Percentiles rank a stretch among this genome's conserved stretches.
phyloP scores from a whole-genome alignment of 2,329 filamentous ascomycete species.

The Fusarium tricinctum region DNA sequence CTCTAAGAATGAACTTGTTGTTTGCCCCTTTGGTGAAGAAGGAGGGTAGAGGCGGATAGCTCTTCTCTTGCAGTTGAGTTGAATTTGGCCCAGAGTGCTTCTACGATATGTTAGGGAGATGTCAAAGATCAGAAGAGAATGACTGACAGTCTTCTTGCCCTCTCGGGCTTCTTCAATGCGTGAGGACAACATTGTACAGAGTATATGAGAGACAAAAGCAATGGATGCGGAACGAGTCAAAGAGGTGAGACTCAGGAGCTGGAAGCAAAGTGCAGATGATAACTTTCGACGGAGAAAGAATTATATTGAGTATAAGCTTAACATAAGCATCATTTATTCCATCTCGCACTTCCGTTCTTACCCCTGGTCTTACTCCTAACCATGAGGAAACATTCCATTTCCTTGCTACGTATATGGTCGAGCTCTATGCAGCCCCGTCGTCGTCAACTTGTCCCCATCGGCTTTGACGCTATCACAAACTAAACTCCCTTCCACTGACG shows the following conservation, averaged over 20 bases:
- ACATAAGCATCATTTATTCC: background rate
- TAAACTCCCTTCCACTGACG: slow-evolving; percentile 3
- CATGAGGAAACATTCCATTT: background rate
- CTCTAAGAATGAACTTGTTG: slow-evolving; percentile 12
- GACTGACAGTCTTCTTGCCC: slow-evolving; percentile 3
- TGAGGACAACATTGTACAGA: slow-evolving; percentile 11
- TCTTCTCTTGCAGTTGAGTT: slow-evolving; percentile 5
- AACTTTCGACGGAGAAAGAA: background rate
- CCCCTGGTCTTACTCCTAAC: background rate
- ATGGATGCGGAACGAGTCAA: background rate
- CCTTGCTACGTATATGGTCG: background rate
- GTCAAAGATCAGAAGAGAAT: accelerated
- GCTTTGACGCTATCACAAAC: slow-evolving; percentile 11
- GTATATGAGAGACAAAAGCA: background rate
- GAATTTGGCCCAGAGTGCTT: slow-evolving; percentile 3
- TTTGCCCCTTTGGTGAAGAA: slow-evolving; percentile 12
- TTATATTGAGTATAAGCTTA: slow-evolving; percentile 5
- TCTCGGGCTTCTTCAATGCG: background rate
- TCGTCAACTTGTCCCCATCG: slow-evolving; percentile 5
- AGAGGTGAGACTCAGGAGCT: background rate
- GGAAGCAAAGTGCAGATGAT: background rate
- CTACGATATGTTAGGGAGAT: slow-evolving; percentile 7
- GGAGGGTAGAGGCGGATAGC: slow-evolving; percentile 7
- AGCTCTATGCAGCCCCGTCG: background rate
- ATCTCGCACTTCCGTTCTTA: background rate